Base-by-base conservation (phyloP, 1,139 yeast genomes). In the Candida mesenterica region DNA sequence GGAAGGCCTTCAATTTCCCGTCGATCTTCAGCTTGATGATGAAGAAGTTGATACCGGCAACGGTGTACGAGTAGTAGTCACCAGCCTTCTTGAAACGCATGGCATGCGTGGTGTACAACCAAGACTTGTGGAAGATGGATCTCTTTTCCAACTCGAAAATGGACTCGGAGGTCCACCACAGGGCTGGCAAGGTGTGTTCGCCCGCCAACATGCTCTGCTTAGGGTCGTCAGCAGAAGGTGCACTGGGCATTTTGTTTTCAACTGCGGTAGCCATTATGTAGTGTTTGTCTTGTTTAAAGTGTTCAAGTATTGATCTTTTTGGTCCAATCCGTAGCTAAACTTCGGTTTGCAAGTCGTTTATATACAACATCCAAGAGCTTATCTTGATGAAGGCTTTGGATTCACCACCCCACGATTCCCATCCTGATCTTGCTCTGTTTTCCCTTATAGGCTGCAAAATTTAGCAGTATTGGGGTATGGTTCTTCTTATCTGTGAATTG, bases 131-230 rank as follows among this genome's bases (percentile, higher is more conserved):
- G 56, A 77, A 77, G 40, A 77, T 65, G 9, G 82, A 67, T 45
- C 80, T 62, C 48, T 73, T 76, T 47, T 77, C 83, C 42, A 76
- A 61, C 29, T 77, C 82, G 50, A 71, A 73, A 31, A 77, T 71
- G 41, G 72, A 71, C 36, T 73, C 76, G 5, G 79, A 73, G 10
- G 75, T 73, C 81, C 82, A 77, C 82, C 82, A 77, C 25, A 80
- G 73, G 4, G 83, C 79, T 17, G 83, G 83, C 32, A 77, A 62
- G 0, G 83, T 77, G 54, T 77, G 82, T 49, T 73, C 75, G 18
- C 79, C 78, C 2, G 71, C 66, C 20, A 65, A 46, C 36, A 59
- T 50, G 24, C 48, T 50, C 22, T 52, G 59, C 9, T 38, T 41
- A 4, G 51, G 44, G 18, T 41, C 44, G 15, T 53, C 60, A 9